A percentile compares a stretch with the other conserved stretches of the same genome.
phyloP scores from a whole-genome alignment of 805 yeast genomes.

The Cyberlindnera subsufficiens region DNA sequence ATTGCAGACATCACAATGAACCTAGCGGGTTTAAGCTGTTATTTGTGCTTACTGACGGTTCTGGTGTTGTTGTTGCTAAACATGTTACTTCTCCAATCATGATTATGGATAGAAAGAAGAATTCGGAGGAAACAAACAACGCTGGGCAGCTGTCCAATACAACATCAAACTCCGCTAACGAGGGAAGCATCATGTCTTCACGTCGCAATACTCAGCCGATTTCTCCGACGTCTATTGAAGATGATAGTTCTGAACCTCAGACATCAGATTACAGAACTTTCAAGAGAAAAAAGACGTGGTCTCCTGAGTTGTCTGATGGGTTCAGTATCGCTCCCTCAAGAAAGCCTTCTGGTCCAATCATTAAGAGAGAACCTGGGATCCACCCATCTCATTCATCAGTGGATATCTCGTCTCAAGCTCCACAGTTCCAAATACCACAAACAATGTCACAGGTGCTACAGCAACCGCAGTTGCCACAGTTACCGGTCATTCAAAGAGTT shows the following conservation, averaged over 20 bases:
- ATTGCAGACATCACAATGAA: slow-evolving; percentile 93
- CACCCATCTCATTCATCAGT: not conserved
- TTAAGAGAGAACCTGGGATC: slow-evolving; percentile 29
- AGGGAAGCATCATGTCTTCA: slow-evolving; percentile 5
- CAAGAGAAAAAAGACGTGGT: slow-evolving; percentile 42
- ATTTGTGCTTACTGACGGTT: slow-evolving; percentile 57
- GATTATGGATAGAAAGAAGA: slow-evolving; percentile 89
- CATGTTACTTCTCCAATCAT: slow-evolving; percentile 68
- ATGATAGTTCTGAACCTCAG: slow-evolving; percentile 49
- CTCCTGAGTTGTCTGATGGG: slow-evolving; percentile 26
- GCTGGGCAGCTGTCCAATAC: slow-evolving; percentile 10
- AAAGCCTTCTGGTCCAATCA: slow-evolving; percentile 27
- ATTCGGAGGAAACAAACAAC: slow-evolving; percentile 10
- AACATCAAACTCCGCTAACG: slow-evolving; percentile 16
- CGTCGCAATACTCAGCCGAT: slow-evolving; percentile 28
- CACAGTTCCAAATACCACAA: slow-evolving; percentile 21
- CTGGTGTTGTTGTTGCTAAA: slow-evolving; percentile 64
- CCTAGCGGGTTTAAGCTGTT: slow-evolving; percentile 75
- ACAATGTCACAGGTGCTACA: not conserved
- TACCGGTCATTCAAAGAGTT: slow-evolving; percentile 58
- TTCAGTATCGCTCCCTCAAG: slow-evolving; percentile 33
- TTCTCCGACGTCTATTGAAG: slow-evolving; percentile 61
- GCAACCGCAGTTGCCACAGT: slow-evolving; percentile 11
- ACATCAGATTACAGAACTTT: slow-evolving; percentile 33
- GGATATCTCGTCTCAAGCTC: slow-evolving; percentile 14